Base-by-base conservation (phyloP, 1,284 basidiomycete genomes). In the Austropuccinia psidii region DNA sequence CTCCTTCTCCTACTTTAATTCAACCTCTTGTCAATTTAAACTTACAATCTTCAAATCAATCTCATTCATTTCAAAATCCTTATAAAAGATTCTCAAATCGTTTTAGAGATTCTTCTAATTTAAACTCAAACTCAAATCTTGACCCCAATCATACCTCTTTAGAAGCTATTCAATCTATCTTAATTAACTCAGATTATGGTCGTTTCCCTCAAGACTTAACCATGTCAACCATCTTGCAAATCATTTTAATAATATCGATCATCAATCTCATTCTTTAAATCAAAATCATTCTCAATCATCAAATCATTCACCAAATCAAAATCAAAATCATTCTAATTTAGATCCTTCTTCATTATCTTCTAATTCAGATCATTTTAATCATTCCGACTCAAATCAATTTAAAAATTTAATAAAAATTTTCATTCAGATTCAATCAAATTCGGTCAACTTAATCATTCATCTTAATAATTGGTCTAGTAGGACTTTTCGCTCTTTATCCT, bases 381-480 rank as follows among this genome's bases (percentile, higher is more conserved):
- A 9, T 5, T 17, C 64, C 35, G 17, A 54, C 47, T 1, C 39
- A 50, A 35, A 11, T 66, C 49, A 47, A 66, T 6, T 45, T 43
- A 3, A 39, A 41, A 2, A 45, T 11, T 7, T 45, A 27, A 45
- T 15, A 15, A 64, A 64, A 31, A 45, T 45, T 31, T 64, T 47
- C 29, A 33, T 19, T n/a, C n/a, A n/a, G n/a, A n/a, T n/a, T n/a
- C n/a, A n/a, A n/a, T n/a, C 41, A 31, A 41, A 31, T 64, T 64
- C 29, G 45, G 31, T 7, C 58, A 60, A 15, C 45, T 41, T 13
- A 64, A 64, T n/a, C 61, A 64, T 41, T 33, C 9, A 0, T 72
- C 21, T 37, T 72, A 55, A 72, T 76, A 33, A 31, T 82, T 19
- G 87, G 86, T 49, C 55, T 72, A 31, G 62, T 72, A 21, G 55